phyloP scores from a whole-genome alignment of 2,329 filamentous ascomycete species.

The Calonectria multiphialidica region DNA sequence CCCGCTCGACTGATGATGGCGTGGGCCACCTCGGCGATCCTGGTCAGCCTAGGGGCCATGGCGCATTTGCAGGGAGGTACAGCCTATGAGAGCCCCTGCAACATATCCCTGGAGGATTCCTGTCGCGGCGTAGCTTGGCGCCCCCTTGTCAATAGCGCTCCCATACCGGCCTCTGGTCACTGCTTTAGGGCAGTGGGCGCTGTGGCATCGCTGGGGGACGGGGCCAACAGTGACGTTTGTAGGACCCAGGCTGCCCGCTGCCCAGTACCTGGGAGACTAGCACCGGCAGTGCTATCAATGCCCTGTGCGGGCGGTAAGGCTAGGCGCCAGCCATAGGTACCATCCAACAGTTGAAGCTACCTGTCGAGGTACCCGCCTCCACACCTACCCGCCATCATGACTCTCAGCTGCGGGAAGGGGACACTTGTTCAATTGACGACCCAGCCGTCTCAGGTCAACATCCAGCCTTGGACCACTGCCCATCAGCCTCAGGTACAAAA shows the following conservation, averaged over 20 bases:
- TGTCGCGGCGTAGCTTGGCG: conserved; percentile 21
- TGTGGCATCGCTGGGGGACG: not conserved
- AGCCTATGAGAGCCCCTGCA: conserved; percentile 28
- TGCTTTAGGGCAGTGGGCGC: not conserved
- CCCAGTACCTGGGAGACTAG: not conserved
- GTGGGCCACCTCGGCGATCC: conserved; percentile 18
- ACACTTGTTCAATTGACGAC: conserved; percentile 59
- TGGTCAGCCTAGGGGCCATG: conserved; percentile 33
- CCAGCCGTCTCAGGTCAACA: conserved; percentile 40
- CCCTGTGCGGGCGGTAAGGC: not conserved
- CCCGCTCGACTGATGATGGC: conserved; percentile 11
- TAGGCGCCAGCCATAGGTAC: not conserved
- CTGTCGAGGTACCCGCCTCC: not conserved
- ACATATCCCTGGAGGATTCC: conserved; percentile 1
- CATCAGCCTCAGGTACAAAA: conserved; percentile 49
- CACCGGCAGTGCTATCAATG: not conserved
- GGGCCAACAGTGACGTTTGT: not conserved
- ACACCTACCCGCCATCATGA: conserved; percentile 28
- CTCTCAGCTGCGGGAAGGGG: conserved; percentile 48
- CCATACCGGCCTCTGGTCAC: not conserved
- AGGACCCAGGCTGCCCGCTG: not conserved
- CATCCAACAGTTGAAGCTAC: not conserved
- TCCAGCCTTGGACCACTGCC: conserved; percentile 28
- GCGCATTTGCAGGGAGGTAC: conserved; percentile 24
- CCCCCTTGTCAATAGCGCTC: conserved; percentile 8